These are phyloP conservation scores for Aspergillus sp. DNA, from an alignment of 2,329 filamentous ascomycete species.

Conservation along the genomic window DNA sequence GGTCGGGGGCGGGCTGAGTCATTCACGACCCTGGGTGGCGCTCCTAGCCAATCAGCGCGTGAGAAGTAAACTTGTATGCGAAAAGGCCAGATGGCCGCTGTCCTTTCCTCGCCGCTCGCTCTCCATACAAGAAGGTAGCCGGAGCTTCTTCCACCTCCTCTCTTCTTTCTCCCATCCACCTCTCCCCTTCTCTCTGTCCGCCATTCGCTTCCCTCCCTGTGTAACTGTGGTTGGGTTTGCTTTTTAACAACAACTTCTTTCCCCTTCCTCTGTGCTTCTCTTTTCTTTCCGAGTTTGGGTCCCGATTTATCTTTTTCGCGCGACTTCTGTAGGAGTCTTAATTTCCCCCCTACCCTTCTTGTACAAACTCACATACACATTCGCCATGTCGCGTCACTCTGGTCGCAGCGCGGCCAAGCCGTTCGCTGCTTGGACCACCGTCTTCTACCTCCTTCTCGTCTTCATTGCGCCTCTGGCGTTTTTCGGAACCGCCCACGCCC, in stretches of 20 bases:
- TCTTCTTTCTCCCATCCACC: conserved; percentile 17
- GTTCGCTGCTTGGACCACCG: conserved; percentile 75
- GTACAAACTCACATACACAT: conserved; percentile 15
- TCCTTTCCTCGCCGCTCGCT: conserved; percentile 26
- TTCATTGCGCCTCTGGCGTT: conserved; percentile 83
- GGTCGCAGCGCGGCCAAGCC: conserved; percentile 65
- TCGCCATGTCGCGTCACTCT: conserved; percentile 60
- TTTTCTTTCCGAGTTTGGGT: conserved; percentile 1
- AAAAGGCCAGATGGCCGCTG: conserved; percentile 49
- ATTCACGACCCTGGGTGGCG: conserved; percentile 21
- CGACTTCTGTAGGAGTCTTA: neutral
- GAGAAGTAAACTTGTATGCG: conserved; percentile 41
- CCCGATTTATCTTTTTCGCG: neutral
- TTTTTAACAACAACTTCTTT: conserved; percentile 4
- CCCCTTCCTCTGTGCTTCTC: neutral
- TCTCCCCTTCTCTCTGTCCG: conserved; percentile 4
- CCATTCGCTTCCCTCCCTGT: conserved; percentile 8
- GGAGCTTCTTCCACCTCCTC: conserved; percentile 20
- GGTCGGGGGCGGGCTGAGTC: conserved; percentile 30
- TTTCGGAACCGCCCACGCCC: conserved; percentile 70
- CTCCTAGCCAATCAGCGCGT: conserved; percentile 33
- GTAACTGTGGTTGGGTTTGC: conserved; percentile 15
- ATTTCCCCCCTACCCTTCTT: neutral
- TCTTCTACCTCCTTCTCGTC: conserved; percentile 88
- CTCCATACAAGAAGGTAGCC: conserved; percentile 32